Conservation (phyloP, 1,139 yeast genomes). For the Kluyveromyces marxianus region DNA sequence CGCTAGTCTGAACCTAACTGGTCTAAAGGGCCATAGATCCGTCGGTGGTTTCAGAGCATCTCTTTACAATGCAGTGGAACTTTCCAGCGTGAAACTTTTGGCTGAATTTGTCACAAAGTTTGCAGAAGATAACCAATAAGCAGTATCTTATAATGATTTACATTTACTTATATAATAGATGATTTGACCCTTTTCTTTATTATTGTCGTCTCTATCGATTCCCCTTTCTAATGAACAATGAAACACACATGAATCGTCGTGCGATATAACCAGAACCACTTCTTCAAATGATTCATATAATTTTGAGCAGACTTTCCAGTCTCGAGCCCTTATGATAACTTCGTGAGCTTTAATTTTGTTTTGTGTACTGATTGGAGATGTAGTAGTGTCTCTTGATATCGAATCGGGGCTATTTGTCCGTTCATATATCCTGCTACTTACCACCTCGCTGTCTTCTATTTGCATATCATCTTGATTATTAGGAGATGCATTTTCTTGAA, state of each 20-base stretch:
- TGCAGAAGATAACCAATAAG: constrained; percentile 36
- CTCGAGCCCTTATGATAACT: constrained; percentile 24
- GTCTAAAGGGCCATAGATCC: constrained; percentile 91
- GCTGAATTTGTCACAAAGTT: constrained; percentile 56
- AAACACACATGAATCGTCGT: constrained; percentile 28
- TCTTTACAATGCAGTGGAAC: constrained; percentile 75
- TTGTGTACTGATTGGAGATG: neutral
- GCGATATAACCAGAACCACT: constrained; percentile 27
- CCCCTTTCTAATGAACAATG: constrained; percentile 30
- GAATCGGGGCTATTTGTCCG: neutral
- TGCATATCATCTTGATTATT: constrained; percentile 4
- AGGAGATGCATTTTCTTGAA: constrained; percentile 2
- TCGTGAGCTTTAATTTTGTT: constrained; percentile 12
- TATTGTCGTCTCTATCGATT: constrained; percentile 14
- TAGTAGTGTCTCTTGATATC: neutral
- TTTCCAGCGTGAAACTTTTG: constrained; percentile 54
- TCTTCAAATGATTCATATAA: constrained; percentile 28
- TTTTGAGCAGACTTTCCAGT: constrained; percentile 30
- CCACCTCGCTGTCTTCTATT: constrained; percentile 8
- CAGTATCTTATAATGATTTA: constrained; percentile 12
- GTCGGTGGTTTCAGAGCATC: constrained; percentile 97
- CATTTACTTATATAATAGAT: constrained; percentile 29
- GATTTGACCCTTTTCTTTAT: constrained; percentile 26
- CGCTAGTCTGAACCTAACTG: constrained; percentile 49
- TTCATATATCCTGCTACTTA: neutral